These are phyloP conservation scores for Microdochium trichocladiopsis DNA, from an alignment of 2,329 filamentous ascomycete species.

Conservation along the genomic window DNA sequence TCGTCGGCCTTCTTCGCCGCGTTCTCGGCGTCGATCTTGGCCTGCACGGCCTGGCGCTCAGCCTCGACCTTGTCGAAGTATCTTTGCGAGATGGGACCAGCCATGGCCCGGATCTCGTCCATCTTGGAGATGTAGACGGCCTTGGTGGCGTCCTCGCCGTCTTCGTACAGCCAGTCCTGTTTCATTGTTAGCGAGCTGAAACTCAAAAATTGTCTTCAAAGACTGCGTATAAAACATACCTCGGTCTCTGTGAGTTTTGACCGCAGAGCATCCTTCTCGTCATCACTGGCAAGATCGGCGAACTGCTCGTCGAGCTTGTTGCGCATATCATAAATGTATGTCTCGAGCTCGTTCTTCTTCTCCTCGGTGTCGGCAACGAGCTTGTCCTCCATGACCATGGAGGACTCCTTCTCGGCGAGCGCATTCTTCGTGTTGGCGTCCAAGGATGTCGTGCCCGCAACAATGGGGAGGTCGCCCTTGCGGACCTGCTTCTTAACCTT, in stretches of 20 bases:
- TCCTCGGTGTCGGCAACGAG: conserved; percentile 96
- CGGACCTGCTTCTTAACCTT: conserved; percentile 99
- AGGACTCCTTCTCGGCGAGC: conserved; percentile 73
- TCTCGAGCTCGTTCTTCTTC: conserved; percentile 99
- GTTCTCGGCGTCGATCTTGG: conserved; percentile 70
- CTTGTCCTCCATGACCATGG: conserved; percentile 98
- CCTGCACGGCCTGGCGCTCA: conserved; percentile 72
- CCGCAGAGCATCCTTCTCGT: conserved; percentile 84
- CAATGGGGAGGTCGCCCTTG: conserved; percentile 90
- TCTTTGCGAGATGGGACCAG: conserved; percentile 86
- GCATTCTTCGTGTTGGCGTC: conserved; percentile 60
- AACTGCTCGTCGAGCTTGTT: conserved; percentile 93
- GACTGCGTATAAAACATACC: conserved; percentile 48
- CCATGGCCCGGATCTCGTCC: conserved; percentile 87
- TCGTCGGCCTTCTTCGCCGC: conserved; percentile 65
- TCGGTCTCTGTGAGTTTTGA: conserved; percentile 77
- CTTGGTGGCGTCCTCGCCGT: conserved; percentile 91
- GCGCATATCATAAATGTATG: conserved; percentile 93
- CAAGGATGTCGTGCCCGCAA: conserved; percentile 73
- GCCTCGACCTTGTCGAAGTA: conserved; percentile 92
- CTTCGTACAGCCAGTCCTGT: conserved; percentile 98
- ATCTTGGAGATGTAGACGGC: conserved; percentile 90
- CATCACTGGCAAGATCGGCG: conserved; percentile 79
- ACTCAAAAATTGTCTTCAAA: conserved; percentile 11
- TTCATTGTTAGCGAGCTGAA: conserved; percentile 3